Percentiles rank a stretch among this genome's conserved stretches.
Evolutionary conservation across 139 green algal genomes (phyloP).

Genomic region (Chlamydomonas incerta): DNA sequence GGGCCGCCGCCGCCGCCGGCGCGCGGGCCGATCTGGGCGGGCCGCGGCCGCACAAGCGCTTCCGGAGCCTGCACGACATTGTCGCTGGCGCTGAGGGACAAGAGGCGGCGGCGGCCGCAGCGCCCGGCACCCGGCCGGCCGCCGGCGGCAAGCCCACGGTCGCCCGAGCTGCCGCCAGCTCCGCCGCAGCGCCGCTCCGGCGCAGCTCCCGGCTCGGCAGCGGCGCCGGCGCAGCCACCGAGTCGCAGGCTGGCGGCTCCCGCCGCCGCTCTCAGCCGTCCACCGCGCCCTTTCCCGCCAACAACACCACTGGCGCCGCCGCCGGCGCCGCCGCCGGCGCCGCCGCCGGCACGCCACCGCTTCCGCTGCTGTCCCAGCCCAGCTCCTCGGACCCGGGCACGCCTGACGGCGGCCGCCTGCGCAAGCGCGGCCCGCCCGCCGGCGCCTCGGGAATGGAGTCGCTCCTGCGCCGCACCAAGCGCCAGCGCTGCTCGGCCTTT

Average conservation of each 20-base stretch:
- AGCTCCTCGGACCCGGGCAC: slow-evolving; percentile 30
- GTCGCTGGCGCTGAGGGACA: neutral
- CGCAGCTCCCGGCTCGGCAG: neutral
- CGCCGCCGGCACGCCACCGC: too few species aligned
- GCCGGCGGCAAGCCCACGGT: too few species aligned
- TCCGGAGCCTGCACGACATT: neutral
- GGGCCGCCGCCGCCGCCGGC: too few species aligned
- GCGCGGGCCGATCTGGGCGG: neutral
- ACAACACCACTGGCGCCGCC: neutral
- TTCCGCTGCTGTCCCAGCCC: neutral
- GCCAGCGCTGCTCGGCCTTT: slow-evolving; percentile 26
- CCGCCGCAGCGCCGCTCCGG: too few species aligned
- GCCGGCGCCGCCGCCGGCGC: neutral
- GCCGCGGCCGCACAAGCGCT: neutral
- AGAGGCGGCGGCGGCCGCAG: too few species aligned
- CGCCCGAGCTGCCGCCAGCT: too few species aligned
- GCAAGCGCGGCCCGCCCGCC: too few species aligned
- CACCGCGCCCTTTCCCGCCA: too few species aligned
- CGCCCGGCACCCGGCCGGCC: too few species aligned
- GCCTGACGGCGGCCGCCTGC: neutral
- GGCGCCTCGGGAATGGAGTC: neutral
- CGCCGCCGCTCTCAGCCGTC: too few species aligned
- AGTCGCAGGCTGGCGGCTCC: neutral
- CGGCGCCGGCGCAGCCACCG: too few species aligned
- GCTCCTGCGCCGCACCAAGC: slow-evolving; percentile 20